Base-by-base conservation (phyloP, 495 filamentous ascomycete species). In the Cercophora newfieldiana region DNA sequence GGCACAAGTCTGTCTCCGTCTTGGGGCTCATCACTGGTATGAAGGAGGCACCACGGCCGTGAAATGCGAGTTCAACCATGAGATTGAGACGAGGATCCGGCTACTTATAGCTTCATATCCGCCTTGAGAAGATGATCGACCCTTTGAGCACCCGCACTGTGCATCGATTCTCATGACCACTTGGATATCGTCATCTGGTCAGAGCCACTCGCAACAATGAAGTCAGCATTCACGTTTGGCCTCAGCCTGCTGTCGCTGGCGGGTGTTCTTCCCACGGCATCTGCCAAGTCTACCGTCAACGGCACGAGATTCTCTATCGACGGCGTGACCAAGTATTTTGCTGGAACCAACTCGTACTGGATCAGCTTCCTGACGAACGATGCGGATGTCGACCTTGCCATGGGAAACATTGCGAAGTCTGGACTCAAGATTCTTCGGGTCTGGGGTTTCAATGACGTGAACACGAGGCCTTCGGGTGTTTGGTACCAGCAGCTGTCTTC, bases 271-370 rank as follows among this genome's bases (percentile, higher is more conserved):
- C 64, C 68, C 55, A 19, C 37, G 0, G 47, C 63, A 30, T 63
- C 26, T 14, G 51, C 64, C 14, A 65, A 63, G 49, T 67, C 66
- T 1, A 66, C 66, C 5, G 57, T 59, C 5, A 65, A 67, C 49
- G 76, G 74, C 12, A 74, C 70, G 0, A 68, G 68, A 25, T 89
- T 91, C 78, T 81, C 76, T 57, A 86, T 91, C 68, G 85, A 89
- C 71, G 87, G 87, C 21, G 69, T 84, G 66, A 86, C 84, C 4
- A 79, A 80, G 64, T 87, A 89, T 75, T 90, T 82, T 71, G 85
- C 88, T 3, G 90, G 90, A 18, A 88, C 87, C 4, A 93, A 93
- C 75, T 77, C 85, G 53, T 93, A 92, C 81, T 93, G 88, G 89
- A 85, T 91, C 66, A 78, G 82, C 19, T 91, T 91, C 78, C 82